Conservation (phyloP, 805 yeast species). For the Saturnispora serradocipensis region DNA sequence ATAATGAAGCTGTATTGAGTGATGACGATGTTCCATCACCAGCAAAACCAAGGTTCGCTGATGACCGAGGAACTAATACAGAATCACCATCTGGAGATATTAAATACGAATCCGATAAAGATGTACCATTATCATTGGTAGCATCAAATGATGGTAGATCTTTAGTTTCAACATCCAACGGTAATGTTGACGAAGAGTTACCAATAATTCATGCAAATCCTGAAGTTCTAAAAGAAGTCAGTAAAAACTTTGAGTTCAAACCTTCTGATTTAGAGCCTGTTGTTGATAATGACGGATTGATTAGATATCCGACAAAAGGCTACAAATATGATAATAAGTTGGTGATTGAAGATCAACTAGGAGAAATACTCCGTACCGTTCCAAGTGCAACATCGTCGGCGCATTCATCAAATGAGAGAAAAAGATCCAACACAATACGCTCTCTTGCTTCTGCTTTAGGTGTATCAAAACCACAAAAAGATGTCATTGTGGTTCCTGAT, state of each 20-base stretch:
- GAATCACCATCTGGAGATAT: neutral
- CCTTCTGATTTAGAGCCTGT: conserved; percentile 23
- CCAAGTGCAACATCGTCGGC: conserved; percentile 17
- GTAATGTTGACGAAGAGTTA: conserved; percentile 6
- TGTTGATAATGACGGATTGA: conserved; percentile 28
- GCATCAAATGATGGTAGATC: conserved; percentile 12
- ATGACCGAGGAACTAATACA: neutral
- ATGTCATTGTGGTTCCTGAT: neutral
- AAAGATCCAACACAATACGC: conserved; percentile 9
- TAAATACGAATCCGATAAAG: neutral
- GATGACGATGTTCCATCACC: neutral
- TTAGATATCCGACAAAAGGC: conserved; percentile 32
- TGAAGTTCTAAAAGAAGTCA: conserved; percentile 12
- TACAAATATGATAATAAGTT: conserved; percentile 64
- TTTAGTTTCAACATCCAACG: conserved; percentile 6
- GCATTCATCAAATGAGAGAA: neutral
- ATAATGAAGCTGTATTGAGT: neutral
- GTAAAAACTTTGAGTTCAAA: conserved; percentile 14
- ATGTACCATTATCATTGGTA: conserved; percentile 7
- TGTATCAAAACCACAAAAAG: neutral
- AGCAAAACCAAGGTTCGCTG: neutral
- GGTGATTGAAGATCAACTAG: conserved; percentile 74
- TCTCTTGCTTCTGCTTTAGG: conserved; percentile 10
- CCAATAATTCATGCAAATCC: conserved; percentile 11
- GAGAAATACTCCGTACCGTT: conserved; percentile 65